Percentiles rank a stretch among this genome's conserved stretches.
Conservation (phyloP, 2,329 filamentous ascomycete species). For the Penicillium rolfsii region DNA sequence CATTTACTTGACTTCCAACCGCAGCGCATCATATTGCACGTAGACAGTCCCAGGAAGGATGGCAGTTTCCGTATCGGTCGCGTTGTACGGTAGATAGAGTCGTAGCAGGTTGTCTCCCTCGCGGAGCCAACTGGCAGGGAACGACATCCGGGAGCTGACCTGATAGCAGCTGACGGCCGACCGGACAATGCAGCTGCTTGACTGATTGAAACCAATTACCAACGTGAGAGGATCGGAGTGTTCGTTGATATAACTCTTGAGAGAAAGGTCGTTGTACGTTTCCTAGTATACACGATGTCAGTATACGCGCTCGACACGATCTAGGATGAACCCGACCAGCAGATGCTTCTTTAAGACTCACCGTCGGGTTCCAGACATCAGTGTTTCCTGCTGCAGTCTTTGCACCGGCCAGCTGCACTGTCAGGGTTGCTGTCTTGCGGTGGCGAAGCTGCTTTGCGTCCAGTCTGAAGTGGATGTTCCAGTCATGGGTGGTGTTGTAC, state of each 20-base stretch:
- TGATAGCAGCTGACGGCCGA: constrained; percentile 66
- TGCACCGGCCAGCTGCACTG: constrained; percentile 64
- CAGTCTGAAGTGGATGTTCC: constrained; percentile 61
- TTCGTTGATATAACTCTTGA: constrained; percentile 55
- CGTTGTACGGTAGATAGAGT: constrained; percentile 62
- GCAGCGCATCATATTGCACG: constrained; percentile 67
- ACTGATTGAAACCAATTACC: constrained; percentile 55
- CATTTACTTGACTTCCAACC: constrained; percentile 55
- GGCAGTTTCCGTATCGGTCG: constrained; percentile 62
- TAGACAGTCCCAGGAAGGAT: constrained; percentile 60
- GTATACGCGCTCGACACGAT: background rate
- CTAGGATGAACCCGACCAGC: too few relatives aligned
- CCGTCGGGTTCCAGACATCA: constrained; percentile 54
- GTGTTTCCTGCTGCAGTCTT: constrained; percentile 67
- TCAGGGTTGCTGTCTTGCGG: constrained; percentile 59
- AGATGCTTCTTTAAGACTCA: background rate
- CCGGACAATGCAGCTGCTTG: constrained; percentile 63
- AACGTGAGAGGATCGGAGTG: constrained; percentile 35
- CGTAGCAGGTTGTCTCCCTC: constrained; percentile 60
- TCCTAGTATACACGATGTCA: constrained; percentile 36
- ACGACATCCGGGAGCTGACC: constrained; percentile 62
- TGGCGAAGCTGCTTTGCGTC: constrained; percentile 46
- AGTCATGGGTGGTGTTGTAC: constrained; percentile 55
- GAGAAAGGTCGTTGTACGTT: constrained; percentile 57
- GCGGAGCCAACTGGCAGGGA: constrained; percentile 55